Evolutionary conservation across 78 protist genomes (phyloP).

Genomic region (slime mould (Dictyostelium discoideum)): DNA sequence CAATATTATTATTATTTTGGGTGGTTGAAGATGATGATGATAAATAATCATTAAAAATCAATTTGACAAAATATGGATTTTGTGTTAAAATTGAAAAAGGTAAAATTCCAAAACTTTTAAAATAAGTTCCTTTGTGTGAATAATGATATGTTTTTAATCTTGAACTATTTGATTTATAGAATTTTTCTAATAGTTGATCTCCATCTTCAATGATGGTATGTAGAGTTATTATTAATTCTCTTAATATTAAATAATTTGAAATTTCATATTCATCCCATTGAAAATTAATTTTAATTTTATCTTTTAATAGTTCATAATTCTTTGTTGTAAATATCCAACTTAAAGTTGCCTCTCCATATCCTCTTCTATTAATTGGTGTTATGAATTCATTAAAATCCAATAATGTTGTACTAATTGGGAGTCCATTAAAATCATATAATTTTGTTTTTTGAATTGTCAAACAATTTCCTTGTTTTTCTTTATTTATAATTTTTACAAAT

Average conservation of each 20-base stretch:
- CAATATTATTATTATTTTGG: too few species aligned
- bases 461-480: not conserved
- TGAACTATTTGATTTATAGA: not conserved
- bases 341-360: not conserved
- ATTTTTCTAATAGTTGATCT: not conserved
- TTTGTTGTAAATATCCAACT: not conserved
- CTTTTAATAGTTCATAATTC: not conserved
- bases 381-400: not conserved
- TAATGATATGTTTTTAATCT: not conserved
- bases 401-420: not conserved
- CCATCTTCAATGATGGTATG: not conserved
- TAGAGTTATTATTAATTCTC: not conserved
- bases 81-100: not conserved
- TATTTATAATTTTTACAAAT: not conserved
- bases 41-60: not conserved
- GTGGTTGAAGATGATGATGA: not conserved
- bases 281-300: too few species aligned
- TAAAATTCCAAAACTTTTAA: not conserved
- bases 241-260: not conserved
- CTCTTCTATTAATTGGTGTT: not conserved
- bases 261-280: not conserved
- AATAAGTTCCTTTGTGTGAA: not conserved
- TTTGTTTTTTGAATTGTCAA: too few species aligned
- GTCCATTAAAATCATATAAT: too few species aligned
- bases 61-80: not conserved